phyloP scores from a whole-genome alignment of 129 eudicot species.

The Saussurea involucrata region DNA sequence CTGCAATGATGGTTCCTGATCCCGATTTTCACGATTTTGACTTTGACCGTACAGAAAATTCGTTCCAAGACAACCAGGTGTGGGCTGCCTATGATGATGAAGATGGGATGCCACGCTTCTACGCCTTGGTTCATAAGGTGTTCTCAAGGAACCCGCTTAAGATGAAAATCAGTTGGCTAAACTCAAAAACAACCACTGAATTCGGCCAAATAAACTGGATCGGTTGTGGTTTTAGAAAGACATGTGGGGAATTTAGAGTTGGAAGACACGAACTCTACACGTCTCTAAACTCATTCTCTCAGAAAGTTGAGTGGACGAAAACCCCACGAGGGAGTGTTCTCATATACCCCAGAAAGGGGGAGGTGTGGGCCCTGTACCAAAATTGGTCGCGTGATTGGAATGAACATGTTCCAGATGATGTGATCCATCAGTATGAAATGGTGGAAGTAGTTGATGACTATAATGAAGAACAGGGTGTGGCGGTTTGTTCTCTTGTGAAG shows the following conservation, averaged over 20 bases:
- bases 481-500: conserved; percentile 58
- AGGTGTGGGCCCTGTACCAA: conserved; percentile 81
- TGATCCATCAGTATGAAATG: conserved; percentile 71
- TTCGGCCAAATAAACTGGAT: conserved; percentile 63
- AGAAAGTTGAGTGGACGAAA: conserved; percentile 58
- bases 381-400: conserved; percentile 83
- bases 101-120: conserved; percentile 91
- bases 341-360: conserved; percentile 65
- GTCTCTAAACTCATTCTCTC: conserved; percentile 73
- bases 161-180: conserved; percentile 76
- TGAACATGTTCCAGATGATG: conserved; percentile 54
- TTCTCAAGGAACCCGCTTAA: conserved; percentile 60
- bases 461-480: conserved; percentile 53
- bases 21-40: conserved; percentile 90
- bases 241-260: conserved; percentile 75
- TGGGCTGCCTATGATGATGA: conserved; percentile 84
- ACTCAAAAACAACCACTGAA: conserved; percentile 55
- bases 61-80: conserved; percentile 63
- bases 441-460: conserved; percentile 65
- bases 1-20: conserved; percentile 76
- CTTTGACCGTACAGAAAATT: conserved; percentile 54
- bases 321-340: conserved; percentile 45
- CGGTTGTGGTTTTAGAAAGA: conserved; percentile 62
- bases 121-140: conserved; percentile 67
- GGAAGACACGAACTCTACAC: conserved; percentile 47